phyloP scores from a whole-genome alignment of 2,329 filamentous ascomycete genomes.

The Diaporthe batatas region DNA sequence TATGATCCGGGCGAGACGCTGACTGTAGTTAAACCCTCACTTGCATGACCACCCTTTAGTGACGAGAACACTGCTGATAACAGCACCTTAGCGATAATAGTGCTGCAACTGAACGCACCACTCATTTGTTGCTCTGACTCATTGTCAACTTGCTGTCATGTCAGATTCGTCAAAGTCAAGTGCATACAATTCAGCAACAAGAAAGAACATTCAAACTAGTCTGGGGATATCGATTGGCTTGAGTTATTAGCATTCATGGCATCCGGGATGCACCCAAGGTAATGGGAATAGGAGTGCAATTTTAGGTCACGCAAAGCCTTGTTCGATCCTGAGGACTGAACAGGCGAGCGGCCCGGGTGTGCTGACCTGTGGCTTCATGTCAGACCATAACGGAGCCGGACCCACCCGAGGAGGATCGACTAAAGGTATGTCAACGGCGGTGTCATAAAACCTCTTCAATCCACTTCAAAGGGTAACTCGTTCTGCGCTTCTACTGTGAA shows the following conservation, averaged over 20 bases:
- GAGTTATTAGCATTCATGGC: too few species aligned
- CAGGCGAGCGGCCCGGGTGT: not conserved
- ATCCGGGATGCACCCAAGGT: not conserved
- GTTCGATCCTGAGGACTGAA: slow-evolving; percentile 5
- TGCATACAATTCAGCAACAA: too few species aligned
- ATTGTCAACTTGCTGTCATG: too few species aligned
- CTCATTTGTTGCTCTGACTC: too few species aligned
- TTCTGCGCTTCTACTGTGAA: not conserved
- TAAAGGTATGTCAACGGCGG: not conserved
- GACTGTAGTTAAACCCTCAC: too few species aligned
- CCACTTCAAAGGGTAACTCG: not conserved
- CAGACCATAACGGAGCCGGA: slow-evolving; percentile 31
- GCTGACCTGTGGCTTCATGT: slow-evolving; percentile 37
- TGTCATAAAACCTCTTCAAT: not conserved
- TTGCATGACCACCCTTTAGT: too few species aligned
- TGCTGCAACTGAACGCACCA: too few species aligned
- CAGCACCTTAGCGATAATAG: too few species aligned
- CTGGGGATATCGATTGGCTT: too few species aligned
- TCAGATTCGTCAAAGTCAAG: too few species aligned
- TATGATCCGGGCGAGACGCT: too few species aligned
- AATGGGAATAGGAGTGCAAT: not conserved
- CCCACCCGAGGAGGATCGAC: slow-evolving; percentile 13
- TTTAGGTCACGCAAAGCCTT: slow-evolving; percentile 24
- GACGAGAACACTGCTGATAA: too few species aligned
- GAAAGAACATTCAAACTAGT: not conserved